These are phyloP conservation scores for Rhodomyrtus psidioides DNA, from an alignment of 441 rosid species.

Conservation along the genomic window DNA sequence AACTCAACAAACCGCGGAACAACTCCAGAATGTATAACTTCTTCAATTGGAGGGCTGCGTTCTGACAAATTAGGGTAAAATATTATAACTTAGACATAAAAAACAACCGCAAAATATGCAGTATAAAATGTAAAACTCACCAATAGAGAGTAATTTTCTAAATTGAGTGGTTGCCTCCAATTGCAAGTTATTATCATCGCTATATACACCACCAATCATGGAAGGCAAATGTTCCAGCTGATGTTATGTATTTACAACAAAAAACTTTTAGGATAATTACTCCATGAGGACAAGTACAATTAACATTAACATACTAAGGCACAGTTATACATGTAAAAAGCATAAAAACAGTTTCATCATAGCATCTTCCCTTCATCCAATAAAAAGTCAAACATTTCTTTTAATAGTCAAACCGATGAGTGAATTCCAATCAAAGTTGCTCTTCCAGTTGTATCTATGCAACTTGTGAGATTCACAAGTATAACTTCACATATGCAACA, in stretches of 20 bases:
- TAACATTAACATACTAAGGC: not conserved
- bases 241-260: not conserved
- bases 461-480: not conserved
- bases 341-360: not conserved
- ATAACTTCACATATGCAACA: not conserved
- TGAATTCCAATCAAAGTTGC: not conserved
- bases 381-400: not conserved
- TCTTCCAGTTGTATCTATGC: not conserved
- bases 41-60: constrained; percentile 82
- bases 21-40: constrained; percentile 75
- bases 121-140: constrained; percentile 18
- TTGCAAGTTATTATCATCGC: constrained; percentile 53
- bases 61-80: constrained; percentile 19
- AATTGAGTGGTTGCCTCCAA: constrained; percentile 76
- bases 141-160: constrained; percentile 73
- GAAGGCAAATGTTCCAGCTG: constrained; percentile 77
- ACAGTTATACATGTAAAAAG: not conserved
- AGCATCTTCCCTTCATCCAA: not conserved
- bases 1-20: constrained; percentile 88
- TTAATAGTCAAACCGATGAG: not conserved
- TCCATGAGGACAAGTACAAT: not conserved
- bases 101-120: not conserved
- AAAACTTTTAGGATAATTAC: not conserved
- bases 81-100: not conserved
- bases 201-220: constrained; percentile 68